phyloP scores from a whole-genome alignment of 2,329 filamentous ascomycete genomes.

The Clarireedia hainanense region DNA sequence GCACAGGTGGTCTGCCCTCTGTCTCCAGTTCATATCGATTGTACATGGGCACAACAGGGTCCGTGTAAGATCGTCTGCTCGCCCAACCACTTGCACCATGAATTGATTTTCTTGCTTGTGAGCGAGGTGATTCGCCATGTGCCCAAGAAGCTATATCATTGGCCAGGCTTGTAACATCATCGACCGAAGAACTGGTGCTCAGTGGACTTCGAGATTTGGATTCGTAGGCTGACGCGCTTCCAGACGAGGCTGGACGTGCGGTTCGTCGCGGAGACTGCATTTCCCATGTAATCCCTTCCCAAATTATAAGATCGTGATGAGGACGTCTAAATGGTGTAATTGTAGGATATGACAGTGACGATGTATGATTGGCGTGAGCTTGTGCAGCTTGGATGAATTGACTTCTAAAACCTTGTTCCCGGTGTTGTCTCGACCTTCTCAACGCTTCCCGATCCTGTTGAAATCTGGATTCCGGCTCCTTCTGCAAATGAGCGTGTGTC shows the following conservation, averaged over 20 bases:
- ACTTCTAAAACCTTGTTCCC: conserved; percentile 7
- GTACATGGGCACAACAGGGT: conserved; percentile 12
- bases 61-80: conserved; percentile 9
- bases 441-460: conserved; percentile 4
- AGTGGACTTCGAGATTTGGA: conserved; percentile 24
- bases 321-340: conserved; percentile 12
- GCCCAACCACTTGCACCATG: background rate
- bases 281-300: conserved; percentile 7
- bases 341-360: conserved; percentile 16
- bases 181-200: conserved; percentile 21
- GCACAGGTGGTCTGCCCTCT: conserved; percentile 8
- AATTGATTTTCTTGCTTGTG: conserved; percentile 1
- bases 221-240: conserved; percentile 19
- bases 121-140: conserved; percentile 1
- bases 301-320: background rate
- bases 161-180: conserved; percentile 17
- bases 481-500: background rate
- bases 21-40: conserved; percentile 11
- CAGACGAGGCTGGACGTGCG: conserved; percentile 13
- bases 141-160: conserved; percentile 19
- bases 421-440: background rate
- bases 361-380: conserved; percentile 11
- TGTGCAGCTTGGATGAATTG: background rate
- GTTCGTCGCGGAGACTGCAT: conserved; percentile 18
- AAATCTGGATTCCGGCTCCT: conserved; percentile 1